These are phyloP conservation scores for Nectriaceae sp. DNA, from an alignment of 2,329 filamentous ascomycete species.

Conservation along the genomic window DNA sequence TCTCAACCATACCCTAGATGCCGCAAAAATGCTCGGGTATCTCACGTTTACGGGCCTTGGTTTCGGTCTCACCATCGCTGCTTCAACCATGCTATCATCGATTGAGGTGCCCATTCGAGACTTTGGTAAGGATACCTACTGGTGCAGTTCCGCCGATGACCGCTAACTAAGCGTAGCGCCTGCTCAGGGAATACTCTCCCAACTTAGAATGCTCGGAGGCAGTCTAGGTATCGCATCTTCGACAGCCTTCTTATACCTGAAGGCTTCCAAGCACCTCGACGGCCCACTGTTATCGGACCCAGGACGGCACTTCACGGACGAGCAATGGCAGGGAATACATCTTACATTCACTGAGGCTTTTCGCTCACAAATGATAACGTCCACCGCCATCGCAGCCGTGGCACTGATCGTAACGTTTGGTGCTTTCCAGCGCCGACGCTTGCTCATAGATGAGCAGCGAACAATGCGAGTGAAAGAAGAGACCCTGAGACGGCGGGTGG, in stretches of 20 bases:
- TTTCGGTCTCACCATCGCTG: constrained; percentile 50
- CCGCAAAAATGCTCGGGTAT: constrained; percentile 50
- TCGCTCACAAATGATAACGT: constrained; percentile 48
- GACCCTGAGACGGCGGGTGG: neutral
- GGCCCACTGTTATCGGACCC: constrained; percentile 31
- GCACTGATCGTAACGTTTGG: constrained; percentile 43
- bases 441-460: constrained; percentile 20
- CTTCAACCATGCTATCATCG: constrained; percentile 47
- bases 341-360: constrained; percentile 47
- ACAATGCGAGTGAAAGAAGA: constrained; percentile 19
- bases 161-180: constrained; percentile 38
- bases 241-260: constrained; percentile 45
- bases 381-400: constrained; percentile 41
- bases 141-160: neutral
- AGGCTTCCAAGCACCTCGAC: constrained; percentile 29
- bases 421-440: constrained; percentile 36
- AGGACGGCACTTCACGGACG: constrained; percentile 23
- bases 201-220: constrained; percentile 53
- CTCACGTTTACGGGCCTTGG: constrained; percentile 54
- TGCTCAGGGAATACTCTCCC: constrained; percentile 54
- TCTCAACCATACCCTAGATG: constrained; percentile 31
- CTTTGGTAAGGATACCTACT: constrained; percentile 40
- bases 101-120: constrained; percentile 45
- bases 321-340: constrained; percentile 36
- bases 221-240: constrained; percentile 57